Conservation (phyloP, 192 early-diverging fungal species). For the Mortierella claussenii region DNA sequence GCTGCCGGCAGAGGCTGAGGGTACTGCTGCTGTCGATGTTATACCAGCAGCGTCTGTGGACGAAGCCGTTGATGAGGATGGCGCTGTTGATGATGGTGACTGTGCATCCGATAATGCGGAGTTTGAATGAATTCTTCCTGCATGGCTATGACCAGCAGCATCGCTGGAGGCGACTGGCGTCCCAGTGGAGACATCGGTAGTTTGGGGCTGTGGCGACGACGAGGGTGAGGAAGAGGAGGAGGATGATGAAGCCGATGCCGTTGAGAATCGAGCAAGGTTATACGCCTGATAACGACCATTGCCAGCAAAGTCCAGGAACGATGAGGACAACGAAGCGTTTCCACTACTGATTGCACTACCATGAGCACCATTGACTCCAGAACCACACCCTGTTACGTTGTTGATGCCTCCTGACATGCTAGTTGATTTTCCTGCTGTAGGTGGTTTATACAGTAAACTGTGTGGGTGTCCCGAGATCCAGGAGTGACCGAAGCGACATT, state of each 20-base stretch:
- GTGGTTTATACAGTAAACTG: conserved; percentile 33
- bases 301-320: conserved; percentile 45
- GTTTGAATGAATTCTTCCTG: conserved; percentile 33
- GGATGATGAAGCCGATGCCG: conserved; percentile 16
- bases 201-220: neutral
- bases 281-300: conserved; percentile 48
- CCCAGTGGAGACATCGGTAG: too few relatives aligned
- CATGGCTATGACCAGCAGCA: neutral
- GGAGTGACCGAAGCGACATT: conserved; percentile 31
- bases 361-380: neutral
- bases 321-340: conserved; percentile 2
- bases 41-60: too few relatives aligned
- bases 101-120: conserved; percentile 25
- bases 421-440: conserved; percentile 1
- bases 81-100: conserved; percentile 29
- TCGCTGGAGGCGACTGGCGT: neutral
- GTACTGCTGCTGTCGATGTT: conserved; percentile 1
- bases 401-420: neutral
- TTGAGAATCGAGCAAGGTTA: conserved; percentile 46
- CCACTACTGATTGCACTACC: neutral
- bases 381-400: neutral
- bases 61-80: neutral
- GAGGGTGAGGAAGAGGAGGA: conserved; percentile 19
- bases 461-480: conserved; percentile 54
- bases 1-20: neutral